Conservation (phyloP, 257 asterid genomes). For the Solanum sejunctum region DNA sequence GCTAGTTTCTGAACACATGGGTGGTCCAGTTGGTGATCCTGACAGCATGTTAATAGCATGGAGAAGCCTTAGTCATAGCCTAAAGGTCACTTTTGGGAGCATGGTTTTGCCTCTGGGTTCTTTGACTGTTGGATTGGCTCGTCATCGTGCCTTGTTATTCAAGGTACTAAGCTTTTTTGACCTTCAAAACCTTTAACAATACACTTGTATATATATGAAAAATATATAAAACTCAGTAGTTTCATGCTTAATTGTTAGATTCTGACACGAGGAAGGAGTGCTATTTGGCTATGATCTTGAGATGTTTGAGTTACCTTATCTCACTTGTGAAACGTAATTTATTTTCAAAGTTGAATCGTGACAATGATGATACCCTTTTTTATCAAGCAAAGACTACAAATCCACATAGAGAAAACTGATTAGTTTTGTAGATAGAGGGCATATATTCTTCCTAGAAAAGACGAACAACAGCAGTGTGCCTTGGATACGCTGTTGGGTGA, state of each 20-base stretch:
- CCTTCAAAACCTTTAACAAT: not conserved
- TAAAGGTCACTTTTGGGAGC: constrained; percentile 64
- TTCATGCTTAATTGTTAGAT: not conserved
- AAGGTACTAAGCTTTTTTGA: constrained; percentile 43
- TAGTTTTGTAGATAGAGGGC: not conserved
- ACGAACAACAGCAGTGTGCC: not conserved
- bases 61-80: constrained; percentile 49
- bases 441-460: not conserved
- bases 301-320: not conserved
- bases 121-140: constrained; percentile 77
- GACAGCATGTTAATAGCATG: constrained; percentile 66
- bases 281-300: not conserved
- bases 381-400: not conserved
- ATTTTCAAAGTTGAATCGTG: not conserved
- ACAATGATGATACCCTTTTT: not conserved
- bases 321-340: not conserved
- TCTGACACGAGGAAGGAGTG: not conserved
- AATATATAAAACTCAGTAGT: not conserved
- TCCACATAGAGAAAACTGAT: not conserved
- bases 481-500: not conserved
- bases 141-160: constrained; percentile 89
- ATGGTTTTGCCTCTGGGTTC: constrained; percentile 96
- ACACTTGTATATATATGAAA: not conserved
- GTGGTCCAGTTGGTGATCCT: constrained; percentile 86
- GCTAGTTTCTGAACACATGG: constrained; percentile 83